Base-by-base conservation (phyloP, 768 basidiomycete genomes). In the Hebeloma cylindrosporum region DNA sequence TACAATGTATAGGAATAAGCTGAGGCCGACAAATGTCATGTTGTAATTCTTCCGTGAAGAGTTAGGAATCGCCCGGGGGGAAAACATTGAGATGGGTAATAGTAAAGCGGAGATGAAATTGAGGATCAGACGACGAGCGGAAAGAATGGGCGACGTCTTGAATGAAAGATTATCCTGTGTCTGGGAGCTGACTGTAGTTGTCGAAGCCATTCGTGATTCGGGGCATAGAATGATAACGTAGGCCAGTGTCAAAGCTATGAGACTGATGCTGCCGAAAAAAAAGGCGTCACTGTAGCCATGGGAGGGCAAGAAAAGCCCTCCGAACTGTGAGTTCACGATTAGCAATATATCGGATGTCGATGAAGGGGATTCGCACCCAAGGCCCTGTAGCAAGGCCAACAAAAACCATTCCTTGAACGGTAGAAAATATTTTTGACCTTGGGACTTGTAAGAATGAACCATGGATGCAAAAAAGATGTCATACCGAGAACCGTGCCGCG, bases 341-440 rank as follows among this genome's bases (percentile, higher is more conserved):
- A 48, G 43, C 17, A 20, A 18, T 9, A 3, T 14, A 28, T 16
- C 7, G 5, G 31, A 37, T n/a, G 7, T 14, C 16, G 22, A 7
- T 22, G 23, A 4, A 16, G 22, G 27, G n/a, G 11, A 13, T 8
- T 30, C 84, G 73, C 43, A 93, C 74, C 60, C 82, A 77, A 20
- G 93, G 92, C 0, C 93, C 93, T 2, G 81, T 55, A 0, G 92
- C 81, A 43, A 93, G 72, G 4, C 92, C 93, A 26, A 83, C 62
- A 67, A 82, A 90, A 35, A 85, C 73, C 43, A 89, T 80, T 3
- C 92, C 93, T 45, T 80, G 77, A 38, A 92, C 76, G 4, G 79
- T 74, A 9, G 80, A 78, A 48, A 82, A 83, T 32, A 82, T 74
- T 40, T 60, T 73, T 10, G 75, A 73, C 36, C 76, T 75, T 28